Evolutionary conservation across 108 stramenopile genomes (phyloP), one percentile per base, ranked within the genome.

Genomic region (Poteriospumella lacustris): DNA sequence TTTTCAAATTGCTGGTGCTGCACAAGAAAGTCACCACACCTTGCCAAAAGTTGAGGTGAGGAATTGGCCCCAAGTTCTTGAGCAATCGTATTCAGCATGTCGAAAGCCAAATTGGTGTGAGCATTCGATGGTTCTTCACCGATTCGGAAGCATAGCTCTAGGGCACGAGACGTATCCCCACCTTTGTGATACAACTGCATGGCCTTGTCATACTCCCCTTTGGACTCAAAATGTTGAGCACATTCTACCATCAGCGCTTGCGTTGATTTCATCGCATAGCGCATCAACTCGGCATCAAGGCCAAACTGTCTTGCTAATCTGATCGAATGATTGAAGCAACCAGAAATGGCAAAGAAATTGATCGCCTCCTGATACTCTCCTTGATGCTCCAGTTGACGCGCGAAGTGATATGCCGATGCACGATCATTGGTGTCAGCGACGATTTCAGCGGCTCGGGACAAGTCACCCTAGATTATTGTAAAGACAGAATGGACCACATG

Each of bases 121-220:
- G 44, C 42, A 73, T 43, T 12, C 26, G 29, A 29, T 5, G 19
- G 41, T 15, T 52, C 58, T 26, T 34, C 43, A 26, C 87, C 86
- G 5, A 83, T 70, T 39, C 52, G 34, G 60, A 89, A 90, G 82
- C 88, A 89, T 0, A 90, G 70, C 15, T 86, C 84, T n/a, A 90
- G 52, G 31, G 90, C 90, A 40, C 84, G 76, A 39, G 83, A n/a
- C 0, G 79, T 72, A 36, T 90, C 86, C 9, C 89, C 89, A 1
- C 89, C 87, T 75, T 85, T 87, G 39, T 85, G 83, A 59, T 87
- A 89, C 1, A 91, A 88, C 58, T 86, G 83, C 15, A 89, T 85
- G 0, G 91, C 91, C 38, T 89, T 85, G 15, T 89, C 89, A 12
- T 80, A 75, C 33, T 81, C 79, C 0, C 91, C 91, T 70, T 89